Percentiles rank a stretch among this genome's conserved stretches.
These are phyloP conservation scores for Sporothrix pseudoabietina DNA, from an alignment of 2,329 filamentous ascomycete genomes.

Conservation along the genomic window DNA sequence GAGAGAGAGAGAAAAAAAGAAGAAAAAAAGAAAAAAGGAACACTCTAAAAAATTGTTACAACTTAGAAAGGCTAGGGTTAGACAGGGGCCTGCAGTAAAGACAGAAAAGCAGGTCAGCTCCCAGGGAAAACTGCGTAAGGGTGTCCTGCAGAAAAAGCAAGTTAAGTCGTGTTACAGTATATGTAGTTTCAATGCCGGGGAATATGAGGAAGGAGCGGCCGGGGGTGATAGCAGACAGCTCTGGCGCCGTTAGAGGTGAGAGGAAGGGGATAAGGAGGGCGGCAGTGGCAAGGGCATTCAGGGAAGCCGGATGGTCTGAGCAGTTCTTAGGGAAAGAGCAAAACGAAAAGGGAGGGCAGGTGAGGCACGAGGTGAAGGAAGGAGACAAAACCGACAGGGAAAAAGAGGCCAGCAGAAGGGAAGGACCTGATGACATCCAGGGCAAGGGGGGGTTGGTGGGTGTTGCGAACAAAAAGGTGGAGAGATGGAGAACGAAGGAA, in stretches of 20 bases:
- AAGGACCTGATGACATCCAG: neutral
- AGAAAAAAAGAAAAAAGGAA: neutral
- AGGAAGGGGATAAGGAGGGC: conserved; percentile 10
- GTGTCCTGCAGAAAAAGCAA: neutral
- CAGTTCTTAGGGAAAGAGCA: neutral
- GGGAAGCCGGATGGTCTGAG: neutral
- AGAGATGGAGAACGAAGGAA: conserved; percentile 11
- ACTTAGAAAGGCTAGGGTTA: neutral
- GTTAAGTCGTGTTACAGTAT: neutral
- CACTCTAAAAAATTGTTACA: neutral
- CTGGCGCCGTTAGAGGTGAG: conserved; percentile 3
- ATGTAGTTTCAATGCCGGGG: conserved; percentile 16
- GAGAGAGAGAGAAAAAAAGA: neutral
- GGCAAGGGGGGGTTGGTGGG: neutral
- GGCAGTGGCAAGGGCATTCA: neutral
- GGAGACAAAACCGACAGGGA: neutral
- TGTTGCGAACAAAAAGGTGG: neutral
- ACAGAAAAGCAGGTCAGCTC: conserved; percentile 2
- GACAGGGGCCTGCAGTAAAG: conserved; percentile 20
- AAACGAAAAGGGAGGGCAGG: neutral
- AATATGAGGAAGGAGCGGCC: conserved; percentile 17
- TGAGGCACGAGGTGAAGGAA: conserved; percentile 5
- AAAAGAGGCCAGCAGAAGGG: neutral
- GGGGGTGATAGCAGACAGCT: neutral
- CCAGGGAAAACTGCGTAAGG: neutral